These are phyloP conservation scores for Polyporus tsugae DNA, from an alignment of 1,284 basidiomycete genomes.

Conservation along the genomic window DNA sequence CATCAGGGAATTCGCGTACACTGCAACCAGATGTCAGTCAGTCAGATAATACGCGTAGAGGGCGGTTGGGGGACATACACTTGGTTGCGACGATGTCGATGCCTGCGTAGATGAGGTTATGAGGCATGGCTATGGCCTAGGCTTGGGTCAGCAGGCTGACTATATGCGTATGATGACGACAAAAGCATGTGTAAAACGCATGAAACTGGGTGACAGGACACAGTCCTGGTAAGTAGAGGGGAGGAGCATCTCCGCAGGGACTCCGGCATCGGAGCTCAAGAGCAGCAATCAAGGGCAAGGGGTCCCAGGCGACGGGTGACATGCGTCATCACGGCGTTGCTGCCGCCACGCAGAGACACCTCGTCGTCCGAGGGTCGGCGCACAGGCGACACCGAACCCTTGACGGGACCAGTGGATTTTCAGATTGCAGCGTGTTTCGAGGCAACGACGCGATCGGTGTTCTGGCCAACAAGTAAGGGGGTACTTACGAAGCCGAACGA, in stretches of 20 bases:
- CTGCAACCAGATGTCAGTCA: conserved; percentile 8
- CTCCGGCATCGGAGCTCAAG: not conserved
- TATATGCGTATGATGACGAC: not conserved
- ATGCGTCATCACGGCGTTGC: not conserved
- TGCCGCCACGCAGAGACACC: not conserved
- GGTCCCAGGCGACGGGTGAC: not conserved
- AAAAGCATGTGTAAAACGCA: not conserved
- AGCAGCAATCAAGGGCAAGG: not conserved
- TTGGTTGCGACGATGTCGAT: conserved; percentile 30
- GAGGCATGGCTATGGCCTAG: conserved; percentile 29
- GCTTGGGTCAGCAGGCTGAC: not conserved
- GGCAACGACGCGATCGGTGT: not conserved
- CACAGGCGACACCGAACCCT: not conserved
- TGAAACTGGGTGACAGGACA: not conserved
- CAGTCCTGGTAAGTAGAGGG: not conserved
- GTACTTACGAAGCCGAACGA: conserved; percentile 27
- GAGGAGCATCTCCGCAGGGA: not conserved
- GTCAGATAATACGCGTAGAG: not conserved
- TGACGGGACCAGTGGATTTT: not conserved
- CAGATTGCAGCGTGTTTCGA: not conserved
- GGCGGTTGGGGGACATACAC: conserved; percentile 10
- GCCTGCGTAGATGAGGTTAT: conserved; percentile 28
- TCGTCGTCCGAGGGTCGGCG: not conserved
- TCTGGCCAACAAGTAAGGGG: not conserved
- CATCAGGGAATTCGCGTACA: conserved; percentile 31